phyloP scores from a whole-genome alignment of 139 green algal genomes.

The Pleodorina starrii region DNA sequence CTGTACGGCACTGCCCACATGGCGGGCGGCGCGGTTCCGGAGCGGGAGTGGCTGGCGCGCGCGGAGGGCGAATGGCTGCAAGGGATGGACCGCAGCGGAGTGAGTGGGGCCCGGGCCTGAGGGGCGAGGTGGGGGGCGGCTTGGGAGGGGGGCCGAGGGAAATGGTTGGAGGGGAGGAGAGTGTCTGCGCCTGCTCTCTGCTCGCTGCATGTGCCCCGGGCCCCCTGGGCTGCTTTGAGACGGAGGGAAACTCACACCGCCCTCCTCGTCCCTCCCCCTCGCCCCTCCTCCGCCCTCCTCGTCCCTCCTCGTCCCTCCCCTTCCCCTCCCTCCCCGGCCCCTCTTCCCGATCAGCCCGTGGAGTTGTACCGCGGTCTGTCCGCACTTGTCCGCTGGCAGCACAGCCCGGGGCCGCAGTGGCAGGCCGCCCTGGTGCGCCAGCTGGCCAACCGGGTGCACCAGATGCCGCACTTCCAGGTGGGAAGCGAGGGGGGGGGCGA shows the following conservation, averaged over 20 bases:
- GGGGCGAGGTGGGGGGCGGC: too few species aligned
- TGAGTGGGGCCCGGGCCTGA: background rate
- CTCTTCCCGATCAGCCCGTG: background rate
- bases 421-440: constrained; percentile 21
- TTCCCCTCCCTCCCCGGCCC: background rate
- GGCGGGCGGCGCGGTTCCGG: background rate
- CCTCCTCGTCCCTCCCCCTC: too few species aligned
- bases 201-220: too few species aligned
- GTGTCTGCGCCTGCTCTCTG: too few species aligned
- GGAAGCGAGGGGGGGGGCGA: too few species aligned
- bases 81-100: constrained; percentile 2
- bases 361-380: constrained; percentile 16
- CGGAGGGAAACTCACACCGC: too few species aligned
- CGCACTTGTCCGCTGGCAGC: constrained; percentile 1
- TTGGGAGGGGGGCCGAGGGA: too few species aligned
- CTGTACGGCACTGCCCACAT: background rate
- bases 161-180: too few species aligned
- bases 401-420: background rate
- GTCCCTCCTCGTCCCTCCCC: too few species aligned
- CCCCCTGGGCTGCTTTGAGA: too few species aligned
- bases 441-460: background rate
- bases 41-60: constrained; percentile 26
- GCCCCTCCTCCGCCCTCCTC: too few species aligned
- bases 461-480: constrained; percentile 11
- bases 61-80: constrained; percentile 16